Evolutionary conservation across 2,329 filamentous ascomycete genomes (phyloP), one percentile per base, ranked within the genome.

Genomic region (Drechslera avenae): DNA sequence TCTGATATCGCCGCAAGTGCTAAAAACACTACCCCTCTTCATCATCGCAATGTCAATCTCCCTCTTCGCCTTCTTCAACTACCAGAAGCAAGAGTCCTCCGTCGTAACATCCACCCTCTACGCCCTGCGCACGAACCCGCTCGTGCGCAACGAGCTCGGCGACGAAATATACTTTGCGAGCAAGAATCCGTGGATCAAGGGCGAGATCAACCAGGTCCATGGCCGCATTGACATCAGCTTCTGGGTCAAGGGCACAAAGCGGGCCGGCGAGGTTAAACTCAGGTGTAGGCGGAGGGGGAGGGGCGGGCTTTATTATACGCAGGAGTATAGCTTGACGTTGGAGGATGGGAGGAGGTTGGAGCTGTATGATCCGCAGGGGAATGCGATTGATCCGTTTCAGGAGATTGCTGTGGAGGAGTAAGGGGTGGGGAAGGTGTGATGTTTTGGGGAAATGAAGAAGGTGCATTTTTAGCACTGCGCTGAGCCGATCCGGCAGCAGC

Each of bases 51-150:
- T 96, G 63, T 83, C 84, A 40, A 80, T 82, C 47, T 88, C 87
- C 60, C 86, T 87, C 60, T 78, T 95, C 53, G 90, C 88, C 62
- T 97, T 99, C 75, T 97, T 99, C 88, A 99, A 99, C 83, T 97
- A 99, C 83, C 93, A 99, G 75, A 97, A 97, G 75, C 85, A 87
- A 50, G 91, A 89, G n/a, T 91, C 86, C 19, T 89, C 89, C 46
- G 89, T 80, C 13, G 76, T 97, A n/a, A 86, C 86, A 47, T 90
- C 89, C 47, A 94, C 91, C 4, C 83, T 99, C 21, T 99, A 97
- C 80, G 89, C 93, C 1, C 83, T 99, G 57, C 89, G 94, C 58
- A 95, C 90, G 2, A 91, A 88, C 50, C 78, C 83, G 2, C 77
- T 80, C 52, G 94, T 91, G 37, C 86, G 92, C 67, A 86, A 86